Percentiles rank a stretch among this genome's conserved stretches.
Evolutionary conservation across 495 filamentous ascomycete species (phyloP).

Genomic region (Tuber magnatum): DNA sequence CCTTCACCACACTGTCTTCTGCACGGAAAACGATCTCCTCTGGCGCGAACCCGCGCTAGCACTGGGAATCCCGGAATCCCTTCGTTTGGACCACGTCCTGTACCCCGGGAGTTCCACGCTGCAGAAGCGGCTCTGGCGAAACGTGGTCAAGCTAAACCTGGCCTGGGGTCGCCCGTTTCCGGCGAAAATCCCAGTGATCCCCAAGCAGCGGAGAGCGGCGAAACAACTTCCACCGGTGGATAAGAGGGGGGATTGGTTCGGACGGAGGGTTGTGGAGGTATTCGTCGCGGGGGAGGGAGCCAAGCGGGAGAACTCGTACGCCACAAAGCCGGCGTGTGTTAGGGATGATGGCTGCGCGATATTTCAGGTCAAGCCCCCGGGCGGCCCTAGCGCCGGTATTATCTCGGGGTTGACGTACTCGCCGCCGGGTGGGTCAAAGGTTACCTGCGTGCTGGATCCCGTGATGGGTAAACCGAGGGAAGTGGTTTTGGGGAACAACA

Average conservation of each 20-base stretch:
- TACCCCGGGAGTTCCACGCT: conserved; percentile 33
- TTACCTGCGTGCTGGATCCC: conserved; percentile 29
- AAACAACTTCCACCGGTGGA: conserved; percentile 27
- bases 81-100: conserved; percentile 35
- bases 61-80: conserved; percentile 35
- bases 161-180: conserved; percentile 36
- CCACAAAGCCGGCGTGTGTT: conserved; percentile 25
- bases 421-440: background rate
- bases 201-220: conserved; percentile 24
- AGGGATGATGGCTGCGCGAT: conserved; percentile 32
- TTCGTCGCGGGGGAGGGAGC: conserved; percentile 34
- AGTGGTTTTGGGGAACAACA: conserved; percentile 22
- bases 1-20: conserved; percentile 39
- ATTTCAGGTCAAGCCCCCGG: conserved; percentile 19
- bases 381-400: background rate
- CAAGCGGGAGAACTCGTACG: conserved; percentile 21
- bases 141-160: conserved; percentile 37
- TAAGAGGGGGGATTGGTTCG: conserved; percentile 33
- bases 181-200: conserved; percentile 18
- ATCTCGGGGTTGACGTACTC: background rate
- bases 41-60: conserved; percentile 34
- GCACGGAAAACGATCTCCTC: conserved; percentile 38
- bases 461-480: conserved; percentile 20
- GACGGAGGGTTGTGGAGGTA: conserved; percentile 36
- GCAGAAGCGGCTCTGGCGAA: conserved; percentile 37